Conservation (phyloP, 2,329 filamentous ascomycete species). For the Leptographium flavum region DNA sequence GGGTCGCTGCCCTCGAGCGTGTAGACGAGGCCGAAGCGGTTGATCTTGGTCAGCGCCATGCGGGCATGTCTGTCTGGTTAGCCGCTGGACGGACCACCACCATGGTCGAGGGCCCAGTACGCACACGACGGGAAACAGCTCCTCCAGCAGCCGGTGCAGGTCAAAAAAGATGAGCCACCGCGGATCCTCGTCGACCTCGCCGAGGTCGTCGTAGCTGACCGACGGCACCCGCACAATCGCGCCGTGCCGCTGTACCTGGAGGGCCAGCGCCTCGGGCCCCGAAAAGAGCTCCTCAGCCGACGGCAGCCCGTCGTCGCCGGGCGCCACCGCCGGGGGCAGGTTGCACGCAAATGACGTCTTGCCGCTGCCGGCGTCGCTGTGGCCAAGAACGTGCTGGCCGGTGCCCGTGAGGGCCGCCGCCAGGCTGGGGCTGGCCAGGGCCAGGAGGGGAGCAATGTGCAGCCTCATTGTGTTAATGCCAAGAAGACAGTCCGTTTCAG, state of each 20-base stretch:
- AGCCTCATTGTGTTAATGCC: background rate
- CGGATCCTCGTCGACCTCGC: constrained; percentile 36
- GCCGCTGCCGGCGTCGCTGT: background rate
- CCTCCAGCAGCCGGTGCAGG: constrained; percentile 33
- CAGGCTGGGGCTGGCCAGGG: background rate
- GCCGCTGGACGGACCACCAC: background rate
- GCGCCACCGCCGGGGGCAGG: constrained; percentile 9
- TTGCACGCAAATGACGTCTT: constrained; percentile 7
- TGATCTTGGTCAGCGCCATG: constrained; percentile 37
- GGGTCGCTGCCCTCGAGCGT: constrained; percentile 39
- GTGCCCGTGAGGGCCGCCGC: background rate
- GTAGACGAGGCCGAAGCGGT: constrained; percentile 43
- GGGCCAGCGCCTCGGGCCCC: constrained; percentile 3
- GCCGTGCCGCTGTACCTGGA: constrained; percentile 15
- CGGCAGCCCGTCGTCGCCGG: constrained; percentile 8
- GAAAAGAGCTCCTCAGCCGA: constrained; percentile 9
- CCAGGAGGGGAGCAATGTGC: background rate
- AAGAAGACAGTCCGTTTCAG: no score
- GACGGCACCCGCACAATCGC: constrained; percentile 19
- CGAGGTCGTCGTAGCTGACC: constrained; percentile 27
- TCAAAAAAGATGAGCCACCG: constrained; percentile 44
- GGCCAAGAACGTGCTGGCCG: constrained; percentile 2
- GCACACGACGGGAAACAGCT: constrained; percentile 38
- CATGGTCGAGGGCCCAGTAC: constrained; percentile 3
- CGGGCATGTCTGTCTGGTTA: constrained; percentile 1